phyloP scores from a whole-genome alignment of 2,329 filamentous ascomycete species.

The Alternaria gansuensis region DNA sequence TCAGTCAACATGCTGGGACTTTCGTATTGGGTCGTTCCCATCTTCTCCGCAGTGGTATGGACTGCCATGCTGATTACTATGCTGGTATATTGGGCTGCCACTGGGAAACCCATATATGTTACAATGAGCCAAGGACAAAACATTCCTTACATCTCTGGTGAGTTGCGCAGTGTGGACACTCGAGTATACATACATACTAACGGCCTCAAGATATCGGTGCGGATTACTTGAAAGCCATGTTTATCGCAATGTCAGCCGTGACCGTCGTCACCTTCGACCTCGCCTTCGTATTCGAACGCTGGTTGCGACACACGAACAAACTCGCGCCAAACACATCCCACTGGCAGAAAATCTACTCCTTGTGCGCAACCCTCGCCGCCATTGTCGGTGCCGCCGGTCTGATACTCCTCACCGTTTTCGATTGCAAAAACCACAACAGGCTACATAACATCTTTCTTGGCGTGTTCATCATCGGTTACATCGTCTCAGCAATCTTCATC shows the following conservation, averaged over 20 bases:
- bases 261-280: slow-evolving; percentile 83
- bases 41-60: slow-evolving; percentile 67
- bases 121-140: slow-evolving; percentile 67
- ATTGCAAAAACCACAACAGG: slow-evolving; percentile 72
- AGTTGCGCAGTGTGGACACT: neutral
- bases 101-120: slow-evolving; percentile 65
- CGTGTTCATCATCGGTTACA: slow-evolving; percentile 86
- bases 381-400: slow-evolving; percentile 80
- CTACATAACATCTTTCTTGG: slow-evolving; percentile 80
- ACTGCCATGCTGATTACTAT: slow-evolving; percentile 72
- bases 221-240: slow-evolving; percentile 74
- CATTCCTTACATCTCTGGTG: slow-evolving; percentile 78
- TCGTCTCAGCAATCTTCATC: slow-evolving; percentile 85
- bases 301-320: slow-evolving; percentile 81
- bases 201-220: slow-evolving; percentile 64
- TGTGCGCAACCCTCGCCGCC: slow-evolving; percentile 71
- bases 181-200: slow-evolving; percentile 15
- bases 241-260: slow-evolving; percentile 74
- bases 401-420: slow-evolving; percentile 84
- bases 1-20: slow-evolving; percentile 46
- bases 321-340: slow-evolving; percentile 75
- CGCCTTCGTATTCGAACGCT: slow-evolving; percentile 82
- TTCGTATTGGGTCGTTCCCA: slow-evolving; percentile 70
- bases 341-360: slow-evolving; percentile 70
- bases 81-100: slow-evolving; percentile 73